A percentile compares a stretch with the other conserved stretches of the same genome.
phyloP scores from a whole-genome alignment of 352 stramenopile genomes.

The Phytophthora podocarpi region DNA sequence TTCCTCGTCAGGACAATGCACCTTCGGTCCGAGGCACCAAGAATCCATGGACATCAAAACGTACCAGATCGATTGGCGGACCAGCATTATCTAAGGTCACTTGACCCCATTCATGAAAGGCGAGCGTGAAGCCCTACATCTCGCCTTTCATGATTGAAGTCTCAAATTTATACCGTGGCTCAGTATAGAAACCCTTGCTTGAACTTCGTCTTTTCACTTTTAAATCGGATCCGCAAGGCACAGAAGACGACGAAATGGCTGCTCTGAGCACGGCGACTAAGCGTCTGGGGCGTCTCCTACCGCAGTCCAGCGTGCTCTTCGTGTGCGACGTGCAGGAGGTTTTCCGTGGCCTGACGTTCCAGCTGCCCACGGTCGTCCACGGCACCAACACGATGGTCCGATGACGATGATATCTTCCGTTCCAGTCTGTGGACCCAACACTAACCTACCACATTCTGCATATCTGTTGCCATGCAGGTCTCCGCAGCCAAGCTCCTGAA shows the following conservation, averaged over 20 bases:
- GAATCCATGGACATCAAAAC: too few relatives aligned
- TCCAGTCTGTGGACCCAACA: too few relatives aligned
- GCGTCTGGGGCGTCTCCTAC: conserved; percentile 59
- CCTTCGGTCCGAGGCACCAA: too few relatives aligned
- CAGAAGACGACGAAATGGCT: conserved; percentile 21
- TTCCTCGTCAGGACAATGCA: too few relatives aligned
- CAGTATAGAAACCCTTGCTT: not conserved
- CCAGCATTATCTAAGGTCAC: too few relatives aligned
- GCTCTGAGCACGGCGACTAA: conserved; percentile 32
- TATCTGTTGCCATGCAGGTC: conserved; percentile 21
- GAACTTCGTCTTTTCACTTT: conserved; percentile 11
- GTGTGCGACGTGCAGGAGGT: conserved; percentile 97
- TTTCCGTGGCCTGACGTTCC: conserved; percentile 94
- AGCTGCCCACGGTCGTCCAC: conserved; percentile 92
- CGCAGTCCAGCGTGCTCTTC: conserved; percentile 88
- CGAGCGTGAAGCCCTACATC: too few relatives aligned
- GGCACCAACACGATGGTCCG: conserved; percentile 67
- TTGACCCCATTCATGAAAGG: too few relatives aligned
- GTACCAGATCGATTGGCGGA: too few relatives aligned
- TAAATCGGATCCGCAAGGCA: conserved; percentile 22
- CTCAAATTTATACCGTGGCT: too few relatives aligned
- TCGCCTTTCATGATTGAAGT: too few relatives aligned
- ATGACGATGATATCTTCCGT: not conserved
- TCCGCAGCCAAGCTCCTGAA: conserved; percentile 85
- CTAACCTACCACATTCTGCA: not conserved